A percentile compares a stretch with the other conserved stretches of the same genome.
Conservation (phyloP, 2,329 filamentous ascomycete genomes). For the Penicillium occitanis region DNA sequence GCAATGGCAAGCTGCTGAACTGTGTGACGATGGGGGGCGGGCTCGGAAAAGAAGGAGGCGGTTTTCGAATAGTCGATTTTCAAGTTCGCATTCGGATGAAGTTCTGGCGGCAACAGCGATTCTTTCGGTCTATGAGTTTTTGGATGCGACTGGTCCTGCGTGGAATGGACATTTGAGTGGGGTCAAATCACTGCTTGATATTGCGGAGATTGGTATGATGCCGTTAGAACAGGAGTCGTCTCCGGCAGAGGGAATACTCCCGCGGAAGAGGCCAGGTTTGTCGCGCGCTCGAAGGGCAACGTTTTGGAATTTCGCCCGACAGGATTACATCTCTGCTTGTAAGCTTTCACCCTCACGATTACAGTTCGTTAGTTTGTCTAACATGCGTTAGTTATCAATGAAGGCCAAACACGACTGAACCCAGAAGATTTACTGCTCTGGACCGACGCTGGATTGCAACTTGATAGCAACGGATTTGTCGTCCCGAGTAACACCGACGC, state of each 20-base stretch:
- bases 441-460: conserved; percentile 62
- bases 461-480: conserved; percentile 55
- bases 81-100: conserved; percentile 53
- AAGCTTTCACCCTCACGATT: conserved; percentile 31
- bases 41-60: conserved; percentile 45
- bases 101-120: conserved; percentile 66
- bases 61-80: conserved; percentile 46
- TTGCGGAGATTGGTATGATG: conserved; percentile 44
- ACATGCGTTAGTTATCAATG: conserved; percentile 50
- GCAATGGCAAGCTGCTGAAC: conserved; percentile 38
- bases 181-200: conserved; percentile 61
- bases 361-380: neutral
- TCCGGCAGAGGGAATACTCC: conserved; percentile 39
- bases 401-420: conserved; percentile 60
- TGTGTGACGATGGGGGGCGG: conserved; percentile 39
- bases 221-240: conserved; percentile 42
- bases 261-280: conserved; percentile 40
- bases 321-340: conserved; percentile 65
- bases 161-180: conserved; percentile 66
- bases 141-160: conserved; percentile 63
- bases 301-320: conserved; percentile 67
- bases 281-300: conserved; percentile 59
- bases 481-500: conserved; percentile 44
- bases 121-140: conserved; percentile 65
- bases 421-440: conserved; percentile 63